These are phyloP conservation scores for Linanthus parryae DNA, from an alignment of 148 eudicot genomes.

Conservation along the genomic window DNA sequence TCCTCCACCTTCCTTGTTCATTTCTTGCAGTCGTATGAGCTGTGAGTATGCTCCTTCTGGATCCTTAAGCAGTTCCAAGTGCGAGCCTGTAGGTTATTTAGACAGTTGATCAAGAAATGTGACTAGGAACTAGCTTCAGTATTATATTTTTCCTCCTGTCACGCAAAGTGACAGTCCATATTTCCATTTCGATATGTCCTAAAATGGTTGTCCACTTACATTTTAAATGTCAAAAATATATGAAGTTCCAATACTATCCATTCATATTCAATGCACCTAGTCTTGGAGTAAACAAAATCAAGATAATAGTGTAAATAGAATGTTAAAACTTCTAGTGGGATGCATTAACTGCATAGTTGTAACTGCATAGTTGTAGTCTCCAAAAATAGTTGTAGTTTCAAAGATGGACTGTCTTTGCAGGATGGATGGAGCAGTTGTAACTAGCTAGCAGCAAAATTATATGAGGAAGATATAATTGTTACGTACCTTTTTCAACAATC, in stretches of 20 bases:
- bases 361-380: too few species aligned
- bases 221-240: too few species aligned
- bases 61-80: slow-evolving; percentile 53
- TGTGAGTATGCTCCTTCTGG: slow-evolving; percentile 86
- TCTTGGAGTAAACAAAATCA: neutral
- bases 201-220: too few species aligned
- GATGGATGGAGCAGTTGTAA: too few species aligned
- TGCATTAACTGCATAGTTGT: too few species aligned
- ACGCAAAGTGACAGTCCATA: too few species aligned
- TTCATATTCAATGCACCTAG: neutral
- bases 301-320: neutral
- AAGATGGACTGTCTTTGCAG: too few species aligned
- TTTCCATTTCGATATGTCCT: too few species aligned
- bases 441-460: neutral
- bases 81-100: slow-evolving; percentile 38
- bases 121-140: neutral
- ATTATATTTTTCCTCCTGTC: neutral
- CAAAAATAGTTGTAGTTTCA: too few species aligned
- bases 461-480: neutral
- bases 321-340: too few species aligned
- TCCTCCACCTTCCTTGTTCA: slow-evolving; percentile 22
- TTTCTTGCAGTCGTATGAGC: slow-evolving; percentile 60
- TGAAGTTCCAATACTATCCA: too few species aligned
- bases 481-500: slow-evolving; percentile 70
- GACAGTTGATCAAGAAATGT: neutral